These are phyloP conservation scores for Pleurotus sapidus DNA, from an alignment of 768 basidiomycete genomes.

Conservation along the genomic window DNA sequence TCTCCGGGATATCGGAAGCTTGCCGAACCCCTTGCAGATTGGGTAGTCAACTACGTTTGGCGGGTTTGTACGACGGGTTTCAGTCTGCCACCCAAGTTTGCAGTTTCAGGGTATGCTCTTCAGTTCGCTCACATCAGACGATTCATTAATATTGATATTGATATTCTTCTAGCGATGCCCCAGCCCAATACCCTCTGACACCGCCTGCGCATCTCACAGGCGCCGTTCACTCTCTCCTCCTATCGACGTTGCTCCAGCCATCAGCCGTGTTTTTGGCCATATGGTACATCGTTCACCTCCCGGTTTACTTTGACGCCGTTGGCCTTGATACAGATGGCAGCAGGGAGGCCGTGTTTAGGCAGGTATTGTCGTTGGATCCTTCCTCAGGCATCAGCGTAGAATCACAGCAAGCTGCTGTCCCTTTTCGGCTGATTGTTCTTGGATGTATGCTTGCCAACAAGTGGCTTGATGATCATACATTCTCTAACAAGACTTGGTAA, in stretches of 20 bases:
- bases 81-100: conserved; percentile 52
- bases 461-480: conserved; percentile 87
- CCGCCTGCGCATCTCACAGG: conserved; percentile 55
- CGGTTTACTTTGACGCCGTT: conserved; percentile 59
- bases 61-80: conserved; percentile 76
- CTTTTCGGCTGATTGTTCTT: conserved; percentile 73
- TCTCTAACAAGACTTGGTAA: conserved; percentile 87
- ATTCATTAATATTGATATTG: conserved; percentile 10
- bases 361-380: conserved; percentile 55
- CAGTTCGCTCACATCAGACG: conserved; percentile 5
- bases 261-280: conserved; percentile 75
- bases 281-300: conserved; percentile 81
- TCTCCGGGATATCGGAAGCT: conserved; percentile 65
- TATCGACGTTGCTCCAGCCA: conserved; percentile 79
- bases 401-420: conserved; percentile 52
- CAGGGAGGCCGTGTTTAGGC: conserved; percentile 64
- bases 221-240: conserved; percentile 67
- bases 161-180: conserved; percentile 17
- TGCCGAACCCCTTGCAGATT: conserved; percentile 74
- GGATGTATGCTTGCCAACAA: conserved; percentile 88
- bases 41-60: conserved; percentile 81
- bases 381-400: conserved; percentile 41
- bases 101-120: conserved; percentile 51
- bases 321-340: conserved; percentile 47
- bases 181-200: conserved; percentile 37